phyloP scores from a whole-genome alignment of 495 filamentous ascomycete species.

The Talaromyces ruber region DNA sequence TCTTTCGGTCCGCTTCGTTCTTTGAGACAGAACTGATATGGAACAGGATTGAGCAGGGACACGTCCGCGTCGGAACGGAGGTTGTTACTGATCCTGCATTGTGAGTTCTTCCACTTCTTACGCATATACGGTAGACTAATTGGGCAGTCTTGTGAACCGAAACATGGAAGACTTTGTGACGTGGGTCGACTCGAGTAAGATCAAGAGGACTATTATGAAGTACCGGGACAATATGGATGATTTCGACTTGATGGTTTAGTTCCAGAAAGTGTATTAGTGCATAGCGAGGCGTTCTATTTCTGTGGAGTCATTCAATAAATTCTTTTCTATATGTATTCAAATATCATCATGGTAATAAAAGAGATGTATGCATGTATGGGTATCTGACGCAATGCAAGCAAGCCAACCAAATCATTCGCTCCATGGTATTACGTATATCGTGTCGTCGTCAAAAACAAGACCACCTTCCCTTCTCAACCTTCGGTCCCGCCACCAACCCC shows the following conservation, averaged over 20 bases:
- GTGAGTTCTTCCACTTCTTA: conserved; percentile 40
- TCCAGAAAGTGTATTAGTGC: background rate
- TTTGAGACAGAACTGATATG: too few species aligned
- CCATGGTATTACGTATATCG: background rate
- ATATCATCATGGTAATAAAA: background rate
- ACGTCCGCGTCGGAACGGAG: conserved; percentile 88
- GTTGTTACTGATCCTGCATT: conserved; percentile 68
- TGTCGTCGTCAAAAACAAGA: conserved; percentile 5
- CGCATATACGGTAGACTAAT: background rate
- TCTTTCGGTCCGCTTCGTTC: too few species aligned
- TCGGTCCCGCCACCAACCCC: background rate
- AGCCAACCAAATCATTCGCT: background rate
- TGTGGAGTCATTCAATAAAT: background rate
- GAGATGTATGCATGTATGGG: background rate
- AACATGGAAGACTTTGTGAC: conserved; percentile 97
- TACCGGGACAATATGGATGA: conserved; percentile 95
- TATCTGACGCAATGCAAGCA: background rate
- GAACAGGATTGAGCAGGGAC: conserved; percentile 72
- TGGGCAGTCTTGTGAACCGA: conserved; percentile 35
- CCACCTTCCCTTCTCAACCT: conserved; percentile 6
- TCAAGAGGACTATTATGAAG: conserved; percentile 86
- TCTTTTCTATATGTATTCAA: background rate
- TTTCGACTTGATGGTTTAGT: conserved; percentile 64
- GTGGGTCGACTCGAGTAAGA: conserved; percentile 94
- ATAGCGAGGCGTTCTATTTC: conserved; percentile 3